These are phyloP conservation scores for Nymphaea thermarum DNA, from an alignment of 164 flowering plant species.

Conservation along the genomic window DNA sequence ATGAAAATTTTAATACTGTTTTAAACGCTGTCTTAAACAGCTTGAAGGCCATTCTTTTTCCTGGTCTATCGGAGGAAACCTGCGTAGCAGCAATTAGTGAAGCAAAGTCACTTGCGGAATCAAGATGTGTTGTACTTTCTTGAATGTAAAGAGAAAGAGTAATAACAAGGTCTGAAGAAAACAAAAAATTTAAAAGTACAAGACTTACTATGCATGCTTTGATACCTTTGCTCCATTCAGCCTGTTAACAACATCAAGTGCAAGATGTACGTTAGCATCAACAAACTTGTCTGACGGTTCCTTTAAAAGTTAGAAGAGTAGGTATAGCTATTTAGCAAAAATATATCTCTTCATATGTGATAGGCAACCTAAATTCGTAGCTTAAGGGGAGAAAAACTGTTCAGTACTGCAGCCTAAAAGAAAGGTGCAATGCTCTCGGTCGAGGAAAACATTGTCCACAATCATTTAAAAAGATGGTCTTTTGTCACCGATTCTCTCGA, in stretches of 20 bases:
- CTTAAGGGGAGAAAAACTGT: no score
- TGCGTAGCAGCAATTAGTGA: slow-evolving; percentile 7
- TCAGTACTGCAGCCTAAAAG: no score
- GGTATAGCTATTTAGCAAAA: slow-evolving; percentile 16
- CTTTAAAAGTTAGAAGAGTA: slow-evolving; percentile 42
- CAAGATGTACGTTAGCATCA: slow-evolving; percentile 92
- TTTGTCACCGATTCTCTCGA: no score
- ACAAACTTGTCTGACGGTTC: slow-evolving; percentile 97
- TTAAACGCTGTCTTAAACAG: slow-evolving; percentile 75
- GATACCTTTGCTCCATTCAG: slow-evolving; percentile 55
- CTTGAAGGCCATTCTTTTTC: slow-evolving; percentile 72
- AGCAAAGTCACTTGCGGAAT: not conserved
- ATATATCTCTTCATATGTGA: no score
- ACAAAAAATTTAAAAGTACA: not conserved
- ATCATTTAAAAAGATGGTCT: no score
- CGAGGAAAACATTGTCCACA: no score
- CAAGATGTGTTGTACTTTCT: not conserved
- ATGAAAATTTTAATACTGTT: slow-evolving; percentile 29
- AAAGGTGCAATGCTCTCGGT: no score
- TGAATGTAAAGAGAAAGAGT: not conserved
- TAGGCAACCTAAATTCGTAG: not conserved
- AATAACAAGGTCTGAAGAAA: not conserved
- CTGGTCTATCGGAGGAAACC: slow-evolving; percentile 97
- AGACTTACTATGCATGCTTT: slow-evolving; percentile 69
- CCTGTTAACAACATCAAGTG: slow-evolving; percentile 60